Base-by-base conservation (phyloP, 208 protist species). In the Acanthamoeba healyi region DNA sequence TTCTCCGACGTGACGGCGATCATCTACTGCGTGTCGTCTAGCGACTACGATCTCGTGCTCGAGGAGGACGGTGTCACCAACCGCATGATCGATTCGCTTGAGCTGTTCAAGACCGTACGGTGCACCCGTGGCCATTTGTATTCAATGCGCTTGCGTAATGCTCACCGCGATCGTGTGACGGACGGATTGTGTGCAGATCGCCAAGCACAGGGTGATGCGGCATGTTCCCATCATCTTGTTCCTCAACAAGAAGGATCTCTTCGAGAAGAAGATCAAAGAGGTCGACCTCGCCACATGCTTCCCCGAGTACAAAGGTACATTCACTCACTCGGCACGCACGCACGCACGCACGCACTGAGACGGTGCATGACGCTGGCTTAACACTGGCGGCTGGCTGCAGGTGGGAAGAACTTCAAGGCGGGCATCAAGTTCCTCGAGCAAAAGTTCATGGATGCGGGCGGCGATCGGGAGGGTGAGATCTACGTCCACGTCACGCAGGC, bases 191-290 rank as follows among this genome's bases (percentile, higher is more conserved):
- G 4, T 63, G 19, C 93, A 98, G 72, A 96, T 97, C 32, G 96
- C 89, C 77, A 97, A 97, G 36, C 92, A 84, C 12, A 82, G 87
- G 44, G 97, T 87, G 72, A 97, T 98, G 89, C 3, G 32, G 4
- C 44, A 97, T 3, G 97, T 97, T 14, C 79, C 95, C 14, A 97
- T 97, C 61, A 98, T 98, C 87, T 89, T 98, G 38, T 98, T 98
- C 67, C 91, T 98, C 36, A 98, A 98, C 95, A 98, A 98, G 88
- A 94, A 79, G 42, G 97, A 98, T 88, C 77, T 98, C 6, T 98
- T 98, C 77, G 94, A 95, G 63, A 91, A 97, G 44, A 98, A 98
- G 94, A 79, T 98, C n/a, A 63, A 96, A n/a, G 88, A 95, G 32
- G 88, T 91, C 6, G 46, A 61, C n/a, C 81, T 98, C 42, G 36